Conservation (phyloP, 345 rosid species). For the Mangifera indica region DNA sequence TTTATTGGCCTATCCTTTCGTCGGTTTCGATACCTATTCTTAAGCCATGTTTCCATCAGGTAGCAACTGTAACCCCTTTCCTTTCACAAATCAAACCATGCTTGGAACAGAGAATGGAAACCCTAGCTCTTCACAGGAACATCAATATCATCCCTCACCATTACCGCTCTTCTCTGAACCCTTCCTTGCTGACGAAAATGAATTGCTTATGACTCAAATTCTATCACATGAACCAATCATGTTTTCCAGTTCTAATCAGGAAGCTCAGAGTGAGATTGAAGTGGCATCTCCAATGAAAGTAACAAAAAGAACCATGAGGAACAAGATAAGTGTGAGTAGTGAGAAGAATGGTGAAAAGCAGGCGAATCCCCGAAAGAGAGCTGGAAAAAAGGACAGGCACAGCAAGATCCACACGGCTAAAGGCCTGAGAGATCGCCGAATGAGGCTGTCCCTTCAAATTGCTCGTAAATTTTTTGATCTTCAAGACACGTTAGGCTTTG, state of each 20-base stretch:
- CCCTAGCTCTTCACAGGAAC: conserved; percentile 15
- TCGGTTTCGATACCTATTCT: not conserved
- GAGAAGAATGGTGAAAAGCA: conserved; percentile 16
- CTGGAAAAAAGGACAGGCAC: conserved; percentile 63
- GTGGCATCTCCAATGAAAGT: conserved; percentile 20
- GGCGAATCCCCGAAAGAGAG: conserved; percentile 33
- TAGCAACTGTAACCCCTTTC: conserved; percentile 19
- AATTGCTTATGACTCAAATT: conserved; percentile 21
- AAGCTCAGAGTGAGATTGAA: conserved; percentile 16
- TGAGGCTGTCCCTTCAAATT: conserved; percentile 68
- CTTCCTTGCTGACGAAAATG: conserved; percentile 23
- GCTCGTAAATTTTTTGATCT: conserved; percentile 73
- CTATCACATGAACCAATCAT: conserved; percentile 21
- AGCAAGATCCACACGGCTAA: conserved; percentile 79
- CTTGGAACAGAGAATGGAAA: conserved; percentile 11
- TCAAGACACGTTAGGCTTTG: conserved; percentile 78
- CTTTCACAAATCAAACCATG: conserved; percentile 17
- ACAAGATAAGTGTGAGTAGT: conserved; percentile 16
- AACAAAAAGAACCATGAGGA: conserved; percentile 23
- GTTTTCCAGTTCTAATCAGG: conserved; percentile 7
- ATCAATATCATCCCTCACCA: conserved; percentile 19
- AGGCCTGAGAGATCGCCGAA: conserved; percentile 72
- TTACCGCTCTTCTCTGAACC: conserved; percentile 28
- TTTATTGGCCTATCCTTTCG: not conserved
- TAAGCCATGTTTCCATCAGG: conserved; percentile 24